These are phyloP conservation scores for Monilinia vaccinii-corymbosi DNA, from an alignment of 2,329 filamentous ascomycete genomes.

Conservation along the genomic window DNA sequence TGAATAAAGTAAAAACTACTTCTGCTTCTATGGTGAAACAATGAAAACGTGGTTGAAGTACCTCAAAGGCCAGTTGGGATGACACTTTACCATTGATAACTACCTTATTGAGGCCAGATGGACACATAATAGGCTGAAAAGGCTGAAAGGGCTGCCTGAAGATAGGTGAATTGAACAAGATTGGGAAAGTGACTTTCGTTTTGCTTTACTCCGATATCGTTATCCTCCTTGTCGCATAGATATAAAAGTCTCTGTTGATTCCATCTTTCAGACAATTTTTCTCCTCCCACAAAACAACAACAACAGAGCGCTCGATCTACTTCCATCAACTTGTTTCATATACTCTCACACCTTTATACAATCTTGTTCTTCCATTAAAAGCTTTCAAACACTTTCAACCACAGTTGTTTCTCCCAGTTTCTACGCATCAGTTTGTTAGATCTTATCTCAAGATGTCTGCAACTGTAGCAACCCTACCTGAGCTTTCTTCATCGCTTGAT, in stretches of 20 bases:
- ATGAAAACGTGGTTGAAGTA: not conserved
- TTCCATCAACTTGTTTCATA: not conserved
- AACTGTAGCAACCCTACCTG: slow-evolving; percentile 5
- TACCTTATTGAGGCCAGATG: slow-evolving; percentile 2
- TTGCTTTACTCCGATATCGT: slow-evolving; percentile 2
- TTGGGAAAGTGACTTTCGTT: not conserved
- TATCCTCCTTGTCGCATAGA: not conserved
- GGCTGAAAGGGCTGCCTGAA: not conserved
- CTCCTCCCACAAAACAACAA: not conserved
- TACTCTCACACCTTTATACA: not conserved
- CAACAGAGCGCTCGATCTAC: not conserved
- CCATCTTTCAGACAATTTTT: not conserved
- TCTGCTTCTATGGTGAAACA: slow-evolving; percentile 8
- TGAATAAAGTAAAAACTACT: slow-evolving; percentile 1
- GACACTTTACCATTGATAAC: slow-evolving; percentile 1
- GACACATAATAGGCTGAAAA: not conserved
- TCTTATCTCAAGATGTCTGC: not conserved
- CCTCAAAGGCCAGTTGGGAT: slow-evolving; percentile 1
- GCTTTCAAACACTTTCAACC: not conserved
- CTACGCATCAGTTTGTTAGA: not conserved
- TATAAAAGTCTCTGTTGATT: not conserved
- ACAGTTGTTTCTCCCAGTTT: not conserved
- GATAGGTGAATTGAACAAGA: not conserved
- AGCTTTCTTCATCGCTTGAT: not conserved
- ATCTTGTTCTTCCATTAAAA: not conserved